Evolutionary conservation across 495 filamentous ascomycete genomes (phyloP), one percentile per base, ranked within the genome.

Genomic region (Parathielavia appendiculata): DNA sequence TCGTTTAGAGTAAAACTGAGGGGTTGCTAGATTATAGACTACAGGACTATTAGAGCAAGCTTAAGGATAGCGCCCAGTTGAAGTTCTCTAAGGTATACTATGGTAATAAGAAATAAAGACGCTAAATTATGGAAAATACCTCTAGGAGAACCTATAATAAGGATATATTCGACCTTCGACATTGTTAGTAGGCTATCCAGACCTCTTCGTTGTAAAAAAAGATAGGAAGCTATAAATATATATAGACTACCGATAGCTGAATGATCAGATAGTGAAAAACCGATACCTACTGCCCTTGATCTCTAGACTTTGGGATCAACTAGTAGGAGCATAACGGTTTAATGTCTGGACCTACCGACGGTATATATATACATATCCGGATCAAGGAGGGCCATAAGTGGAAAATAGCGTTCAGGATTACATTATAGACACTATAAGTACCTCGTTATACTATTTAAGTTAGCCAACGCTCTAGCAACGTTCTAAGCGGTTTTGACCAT

Each of bases 161-260:
- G n/a, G n/a, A n/a, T n/a, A n/a, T n/a, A n/a, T n/a, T n/a, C n/a
- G n/a, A n/a, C n/a, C n/a, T n/a, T n/a, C n/a, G n/a, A n/a, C n/a
- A n/a, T n/a, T n/a, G n/a, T n/a, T n/a, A n/a, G n/a, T n/a, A n/a
- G n/a, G n/a, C n/a, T n/a, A n/a, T n/a, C n/a, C n/a, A n/a, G n/a
- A n/a, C n/a, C n/a, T n/a, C n/a, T n/a, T n/a, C n/a, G n/a, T 58
- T 13, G 38, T 11, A 11, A 58, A 58, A n/a, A 58, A 58, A 17
- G 26, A 51, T 36, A 13, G 47, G 20, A 47, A 52, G 26, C 47
- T 51, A 6, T 10, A 16, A 22, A 22, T 58, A 11, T 43, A 5
- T 35, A 17, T 58, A 2, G 47, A 58, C 39, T 58, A 58, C 40
- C 39, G 30, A 45, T 9, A 35, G 19, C 22, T 58, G 16, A 52